Conservation (phyloP, 257 asterid genomes). For the Cynanchum wilfordii region DNA sequence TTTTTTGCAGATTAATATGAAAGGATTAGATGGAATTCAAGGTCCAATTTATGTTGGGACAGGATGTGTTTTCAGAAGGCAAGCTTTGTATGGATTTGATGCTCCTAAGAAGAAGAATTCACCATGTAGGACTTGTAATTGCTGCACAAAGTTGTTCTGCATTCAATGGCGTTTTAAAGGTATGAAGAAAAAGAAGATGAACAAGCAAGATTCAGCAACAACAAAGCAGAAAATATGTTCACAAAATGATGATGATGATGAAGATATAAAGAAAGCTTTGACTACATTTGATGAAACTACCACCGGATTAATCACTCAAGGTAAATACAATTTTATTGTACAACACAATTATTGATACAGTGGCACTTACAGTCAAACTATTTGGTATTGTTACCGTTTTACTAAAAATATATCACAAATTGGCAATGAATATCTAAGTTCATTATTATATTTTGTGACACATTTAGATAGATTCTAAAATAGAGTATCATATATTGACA, state of each 20-base stretch:
- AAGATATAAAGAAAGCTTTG: conserved; percentile 6
- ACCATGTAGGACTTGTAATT: conserved; percentile 22
- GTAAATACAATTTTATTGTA: neutral
- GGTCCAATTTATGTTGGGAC: conserved; percentile 43
- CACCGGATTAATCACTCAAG: conserved; percentile 7
- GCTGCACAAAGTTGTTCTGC: conserved; percentile 26
- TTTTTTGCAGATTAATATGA: conserved; percentile 34
- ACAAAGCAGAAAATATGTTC: conserved; percentile 9
- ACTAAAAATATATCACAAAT: too few species aligned
- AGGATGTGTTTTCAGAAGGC: conserved; percentile 34
- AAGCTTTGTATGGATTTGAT: conserved; percentile 31
- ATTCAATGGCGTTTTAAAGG: conserved; percentile 8
- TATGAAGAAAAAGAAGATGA: conserved; percentile 19
- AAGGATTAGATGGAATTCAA: conserved; percentile 38
- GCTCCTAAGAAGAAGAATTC: conserved; percentile 31
- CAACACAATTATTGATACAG: too few species aligned
- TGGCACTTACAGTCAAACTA: too few species aligned
- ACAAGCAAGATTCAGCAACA: conserved; percentile 12
- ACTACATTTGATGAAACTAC: neutral
- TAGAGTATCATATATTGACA: too few species aligned
- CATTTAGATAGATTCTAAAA: too few species aligned
- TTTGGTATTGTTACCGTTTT: too few species aligned
- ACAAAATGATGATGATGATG: conserved; percentile 9
- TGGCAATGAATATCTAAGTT: too few species aligned
- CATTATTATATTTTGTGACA: too few species aligned